Evolutionary conservation across 2,329 filamentous ascomycete species (phyloP).

Genomic region (Akanthomyces dipterigenus): DNA sequence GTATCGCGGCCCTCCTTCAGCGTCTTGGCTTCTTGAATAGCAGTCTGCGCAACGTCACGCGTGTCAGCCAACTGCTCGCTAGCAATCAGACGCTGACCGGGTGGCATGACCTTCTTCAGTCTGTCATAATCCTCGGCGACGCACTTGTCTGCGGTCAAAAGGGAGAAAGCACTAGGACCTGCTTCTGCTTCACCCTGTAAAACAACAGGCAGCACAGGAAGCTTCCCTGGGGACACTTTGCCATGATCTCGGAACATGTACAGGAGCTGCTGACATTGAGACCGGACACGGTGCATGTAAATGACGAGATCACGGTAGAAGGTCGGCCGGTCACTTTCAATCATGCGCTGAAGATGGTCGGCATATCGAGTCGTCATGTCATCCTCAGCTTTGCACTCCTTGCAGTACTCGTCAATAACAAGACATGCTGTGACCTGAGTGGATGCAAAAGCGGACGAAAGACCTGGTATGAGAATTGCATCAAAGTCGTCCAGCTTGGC

Average conservation of each 20-base stretch:
- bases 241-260: slow-evolving; percentile 89
- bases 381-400: slow-evolving; percentile 41
- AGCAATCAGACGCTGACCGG: slow-evolving; percentile 80
- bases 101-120: slow-evolving; percentile 81
- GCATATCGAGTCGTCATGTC: slow-evolving; percentile 43
- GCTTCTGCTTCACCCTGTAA: slow-evolving; percentile 91
- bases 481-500: slow-evolving; percentile 57
- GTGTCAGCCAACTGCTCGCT: slow-evolving; percentile 73
- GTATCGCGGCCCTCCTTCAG: slow-evolving; percentile 79
- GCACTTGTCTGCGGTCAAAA: slow-evolving; percentile 81
- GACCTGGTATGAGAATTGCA: slow-evolving; percentile 54
- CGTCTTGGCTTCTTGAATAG: slow-evolving; percentile 71
- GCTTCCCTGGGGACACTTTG: slow-evolving; percentile 65
- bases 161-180: slow-evolving; percentile 85
- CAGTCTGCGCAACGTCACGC: slow-evolving; percentile 58
- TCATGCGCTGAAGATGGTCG: slow-evolving; percentile 62
- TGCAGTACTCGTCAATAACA: slow-evolving; percentile 83
- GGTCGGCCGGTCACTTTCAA: slow-evolving; percentile 73
- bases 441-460: slow-evolving; percentile 71
- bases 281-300: slow-evolving; percentile 80
- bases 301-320: slow-evolving; percentile 88
- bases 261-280: slow-evolving; percentile 84
- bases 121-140: slow-evolving; percentile 79
- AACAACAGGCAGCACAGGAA: slow-evolving; percentile 79
- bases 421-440: slow-evolving; percentile 80